Evolutionary conservation across 2,329 filamentous ascomycete genomes (phyloP).

Genomic region (Dendrostoma leiphaemia): DNA sequence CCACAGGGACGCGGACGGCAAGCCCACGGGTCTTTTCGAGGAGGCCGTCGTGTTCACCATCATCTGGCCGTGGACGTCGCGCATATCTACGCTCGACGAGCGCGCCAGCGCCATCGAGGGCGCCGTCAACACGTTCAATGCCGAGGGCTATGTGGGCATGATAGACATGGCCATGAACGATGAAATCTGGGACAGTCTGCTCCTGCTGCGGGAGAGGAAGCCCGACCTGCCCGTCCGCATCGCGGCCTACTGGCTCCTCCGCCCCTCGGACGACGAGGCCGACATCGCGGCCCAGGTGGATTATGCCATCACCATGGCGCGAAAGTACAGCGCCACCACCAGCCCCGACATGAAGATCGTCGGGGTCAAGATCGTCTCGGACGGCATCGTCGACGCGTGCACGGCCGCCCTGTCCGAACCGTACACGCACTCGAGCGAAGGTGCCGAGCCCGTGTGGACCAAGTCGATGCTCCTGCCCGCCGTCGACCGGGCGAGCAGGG

Average conservation of each 20-base stretch:
- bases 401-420: constrained; percentile 60
- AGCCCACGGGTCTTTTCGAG: constrained; percentile 47
- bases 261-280: constrained; percentile 41
- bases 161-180: constrained; percentile 62
- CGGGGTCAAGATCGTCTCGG: constrained; percentile 64
- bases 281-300: constrained; percentile 49
- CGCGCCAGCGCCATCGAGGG: constrained; percentile 43
- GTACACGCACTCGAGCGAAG: constrained; percentile 47
- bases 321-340: constrained; percentile 40
- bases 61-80: constrained; percentile 53
- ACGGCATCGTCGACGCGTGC: constrained; percentile 64
- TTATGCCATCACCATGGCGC: constrained; percentile 45
- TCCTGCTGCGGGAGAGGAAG: constrained; percentile 32
- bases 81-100: constrained; percentile 45
- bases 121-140: constrained; percentile 47
- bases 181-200: constrained; percentile 49
- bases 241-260: constrained; percentile 56
- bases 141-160: constrained; percentile 51
- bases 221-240: constrained; percentile 43
- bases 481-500: constrained; percentile 50
- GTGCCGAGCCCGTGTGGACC: constrained; percentile 54
- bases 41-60: constrained; percentile 53
- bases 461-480: constrained; percentile 50
- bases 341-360: constrained; percentile 51
- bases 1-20: constrained; percentile 44